Evolutionary conservation across 2,329 filamentous ascomycete genomes (phyloP).

Genomic region (Tricladium varicosporioides): DNA sequence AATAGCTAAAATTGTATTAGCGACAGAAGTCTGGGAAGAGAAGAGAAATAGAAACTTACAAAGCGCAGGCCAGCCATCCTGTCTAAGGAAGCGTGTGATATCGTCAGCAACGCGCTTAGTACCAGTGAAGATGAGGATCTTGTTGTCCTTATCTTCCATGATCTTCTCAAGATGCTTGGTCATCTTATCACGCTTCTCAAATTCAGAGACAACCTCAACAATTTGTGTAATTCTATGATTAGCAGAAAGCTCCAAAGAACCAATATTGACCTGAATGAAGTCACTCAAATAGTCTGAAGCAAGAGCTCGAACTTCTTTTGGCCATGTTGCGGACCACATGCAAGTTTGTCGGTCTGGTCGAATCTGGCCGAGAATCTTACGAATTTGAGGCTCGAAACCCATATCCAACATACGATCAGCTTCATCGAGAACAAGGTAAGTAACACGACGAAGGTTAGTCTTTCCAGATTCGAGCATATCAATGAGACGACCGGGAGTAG

Average conservation of each 20-base stretch:
- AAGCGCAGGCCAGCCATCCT: slow-evolving; percentile 95
- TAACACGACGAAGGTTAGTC: slow-evolving; percentile 96
- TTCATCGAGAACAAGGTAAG: slow-evolving; percentile 97
- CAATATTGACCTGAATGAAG: slow-evolving; percentile 99
- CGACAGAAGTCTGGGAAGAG: slow-evolving; percentile 44
- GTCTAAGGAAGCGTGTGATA: slow-evolving; percentile 94
- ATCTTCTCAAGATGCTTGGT: slow-evolving; percentile 96
- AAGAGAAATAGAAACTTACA: slow-evolving; percentile 63
- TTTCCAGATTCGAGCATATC: slow-evolving; percentile 98
- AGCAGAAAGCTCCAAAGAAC: slow-evolving; percentile 91
- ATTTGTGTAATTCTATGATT: slow-evolving; percentile 98
- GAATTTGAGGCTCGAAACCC: slow-evolving; percentile 99
- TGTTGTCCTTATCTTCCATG: slow-evolving; percentile 95
- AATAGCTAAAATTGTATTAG: slow-evolving; percentile 65
- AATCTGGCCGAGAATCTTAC: slow-evolving; percentile 97
- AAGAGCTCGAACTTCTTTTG: slow-evolving; percentile 93
- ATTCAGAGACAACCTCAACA: slow-evolving; percentile 92
- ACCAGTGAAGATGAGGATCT: slow-evolving; percentile 90
- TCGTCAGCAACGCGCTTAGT: slow-evolving; percentile 97
- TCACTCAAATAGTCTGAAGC: slow-evolving; percentile 88
- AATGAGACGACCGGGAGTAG: slow-evolving; percentile 94
- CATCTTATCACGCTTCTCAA: slow-evolving; percentile 97
- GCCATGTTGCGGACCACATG: slow-evolving; percentile 99
- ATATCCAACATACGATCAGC: slow-evolving; percentile 99
- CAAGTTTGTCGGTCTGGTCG: slow-evolving; percentile 97